Base-by-base conservation (phyloP, 176 grass and related monocot genomes). In the Dactylis glomerata region DNA sequence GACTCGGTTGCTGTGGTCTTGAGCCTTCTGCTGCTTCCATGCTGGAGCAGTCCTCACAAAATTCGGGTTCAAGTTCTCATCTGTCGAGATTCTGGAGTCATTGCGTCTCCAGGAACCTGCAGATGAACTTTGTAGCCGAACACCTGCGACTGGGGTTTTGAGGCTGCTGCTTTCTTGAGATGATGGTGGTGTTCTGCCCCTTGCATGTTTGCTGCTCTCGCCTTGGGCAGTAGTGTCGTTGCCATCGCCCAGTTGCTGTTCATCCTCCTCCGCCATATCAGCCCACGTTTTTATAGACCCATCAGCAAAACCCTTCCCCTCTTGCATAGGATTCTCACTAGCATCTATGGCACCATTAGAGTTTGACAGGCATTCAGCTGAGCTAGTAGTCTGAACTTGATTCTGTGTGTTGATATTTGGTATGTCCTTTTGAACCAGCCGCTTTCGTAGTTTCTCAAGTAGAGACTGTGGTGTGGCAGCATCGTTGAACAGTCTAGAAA, bases 251-350 rank as follows among this genome's bases (percentile, higher is more conserved):
- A n/a, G n/a, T 55, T 68, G 2, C 54, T 84, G 51, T 49, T 79
- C 66, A 63, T 91, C 88, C 70, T 92, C 86, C 47, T 91, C 83
- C 32, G 81, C 70, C 80, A 91, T 87, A 62, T 92, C 91, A 73
- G 87, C 80, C 91, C 84, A 89, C 9, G 80, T 84, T 89, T 83
- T 87, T 50, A n/a, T 82, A 49, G 68, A 45, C 84, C 17, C 24
- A 33, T 46, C 63, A 26, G 52, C 75, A 46, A 67, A 56, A 20
- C 28, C 38, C 20, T 74, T 71, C 26, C 58, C 81, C 36, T 73
- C 78, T 41, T 74, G 66, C 73, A 45, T 54, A 73, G 62, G 31
- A 62, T 41, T 86, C 71, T 70, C 62, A 31, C 38, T 81, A 86
- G 61, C 61, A 59, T 68, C 20, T 27, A 24, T 44, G 38, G 27